Evolutionary conservation across 1,284 basidiomycete species (phyloP).

Genomic region (Ceratobasidium sp.): DNA sequence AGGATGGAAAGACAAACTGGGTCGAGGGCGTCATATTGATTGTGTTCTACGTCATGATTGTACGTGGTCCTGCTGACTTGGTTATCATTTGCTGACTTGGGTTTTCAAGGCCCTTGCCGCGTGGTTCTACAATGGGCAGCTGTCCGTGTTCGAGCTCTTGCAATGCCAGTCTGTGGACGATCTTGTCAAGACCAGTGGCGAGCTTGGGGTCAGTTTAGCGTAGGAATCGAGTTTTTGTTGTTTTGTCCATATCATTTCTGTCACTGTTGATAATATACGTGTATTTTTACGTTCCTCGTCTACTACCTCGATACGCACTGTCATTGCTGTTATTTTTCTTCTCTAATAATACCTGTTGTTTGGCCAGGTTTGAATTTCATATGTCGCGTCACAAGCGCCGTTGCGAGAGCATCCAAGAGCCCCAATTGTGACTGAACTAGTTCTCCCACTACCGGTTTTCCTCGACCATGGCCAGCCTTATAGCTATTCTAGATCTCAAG

Average conservation of each 20-base stretch:
- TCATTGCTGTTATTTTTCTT: neutral
- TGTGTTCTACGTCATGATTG: slow-evolving; percentile 44
- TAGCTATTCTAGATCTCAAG: slow-evolving; percentile 98
- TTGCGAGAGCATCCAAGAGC: neutral
- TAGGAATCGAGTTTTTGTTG: neutral
- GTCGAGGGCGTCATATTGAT: slow-evolving; percentile 44
- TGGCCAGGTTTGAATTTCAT: slow-evolving; percentile 12
- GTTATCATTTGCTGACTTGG: neutral
- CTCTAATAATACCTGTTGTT: neutral
- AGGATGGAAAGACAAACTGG: slow-evolving; percentile 48
- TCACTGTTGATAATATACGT: neutral
- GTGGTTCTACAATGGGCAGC: slow-evolving; percentile 45
- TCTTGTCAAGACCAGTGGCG: slow-evolving; percentile 5
- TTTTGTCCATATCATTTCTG: too few relatives aligned
- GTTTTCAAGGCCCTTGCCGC: slow-evolving; percentile 42
- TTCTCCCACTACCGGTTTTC: neutral
- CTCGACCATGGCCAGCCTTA: slow-evolving; percentile 66
- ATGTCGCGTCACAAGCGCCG: slow-evolving; percentile 35
- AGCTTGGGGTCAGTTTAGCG: neutral
- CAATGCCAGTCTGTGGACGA: slow-evolving; percentile 39
- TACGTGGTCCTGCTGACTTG: neutral
- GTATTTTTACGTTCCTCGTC: slow-evolving; percentile 13
- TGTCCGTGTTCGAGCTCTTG: slow-evolving; percentile 35
- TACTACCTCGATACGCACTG: neutral
- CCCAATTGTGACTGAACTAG: neutral